Evolutionary conservation across 257 asterid species (phyloP).

Genomic region (Jacaranda copaia): DNA sequence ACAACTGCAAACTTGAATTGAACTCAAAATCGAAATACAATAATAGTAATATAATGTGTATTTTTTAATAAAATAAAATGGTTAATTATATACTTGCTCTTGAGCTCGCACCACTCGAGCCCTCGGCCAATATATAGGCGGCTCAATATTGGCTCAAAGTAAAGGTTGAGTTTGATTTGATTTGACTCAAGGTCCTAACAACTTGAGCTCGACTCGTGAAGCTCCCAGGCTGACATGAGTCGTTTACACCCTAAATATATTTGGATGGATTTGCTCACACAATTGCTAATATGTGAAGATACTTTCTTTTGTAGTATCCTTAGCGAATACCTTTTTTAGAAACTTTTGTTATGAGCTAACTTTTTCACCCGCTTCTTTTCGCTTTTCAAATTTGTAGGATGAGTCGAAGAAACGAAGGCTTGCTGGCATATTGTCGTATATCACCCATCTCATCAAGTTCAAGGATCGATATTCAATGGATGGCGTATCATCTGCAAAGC

Average conservation of each 20-base stretch:
- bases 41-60: too few relatives aligned
- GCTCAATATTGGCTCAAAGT: too few relatives aligned
- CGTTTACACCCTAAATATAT: neutral
- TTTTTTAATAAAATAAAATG: too few relatives aligned
- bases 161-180: too few relatives aligned
- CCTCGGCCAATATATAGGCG: too few relatives aligned
- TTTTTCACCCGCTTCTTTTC: neutral
- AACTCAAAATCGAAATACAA: too few relatives aligned
- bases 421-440: conserved; percentile 77
- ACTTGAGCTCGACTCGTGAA: neutral
- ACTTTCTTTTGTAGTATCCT: neutral
- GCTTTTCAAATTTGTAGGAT: conserved; percentile 51
- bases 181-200: neutral
- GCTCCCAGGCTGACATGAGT: neutral
- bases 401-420: conserved; percentile 52
- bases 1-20: too few relatives aligned
- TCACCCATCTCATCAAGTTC: conserved; percentile 82
- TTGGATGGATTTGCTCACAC: neutral
- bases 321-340: neutral
- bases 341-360: neutral
- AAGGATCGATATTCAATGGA: conserved; percentile 84
- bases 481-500: conserved; percentile 67
- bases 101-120: too few relatives aligned
- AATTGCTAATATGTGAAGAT: neutral
- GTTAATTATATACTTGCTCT: too few relatives aligned